A percentile compares a stretch with the other conserved stretches of the same genome.
These are phyloP conservation scores for Sarcocystis neurona DNA, from an alignment of 169 alveolate species.

Conservation along the genomic window DNA sequence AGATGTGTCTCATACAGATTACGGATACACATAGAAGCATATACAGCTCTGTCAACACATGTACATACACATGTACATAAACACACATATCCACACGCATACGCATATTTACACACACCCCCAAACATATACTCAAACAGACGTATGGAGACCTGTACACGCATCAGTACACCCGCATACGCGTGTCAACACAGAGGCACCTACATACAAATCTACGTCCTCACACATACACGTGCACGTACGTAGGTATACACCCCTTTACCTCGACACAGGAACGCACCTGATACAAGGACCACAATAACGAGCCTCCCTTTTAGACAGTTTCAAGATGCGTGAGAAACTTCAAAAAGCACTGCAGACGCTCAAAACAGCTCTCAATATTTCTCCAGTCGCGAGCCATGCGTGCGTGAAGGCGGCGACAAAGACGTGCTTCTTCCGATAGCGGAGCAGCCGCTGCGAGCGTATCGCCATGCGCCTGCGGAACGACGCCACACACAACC, in stretches of 20 bases:
- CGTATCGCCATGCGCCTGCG: conserved; percentile 28
- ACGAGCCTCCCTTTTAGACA: too few relatives aligned
- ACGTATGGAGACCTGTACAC: too few relatives aligned
- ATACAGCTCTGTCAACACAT: too few relatives aligned
- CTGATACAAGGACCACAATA: too few relatives aligned
- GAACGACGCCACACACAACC: not conserved
- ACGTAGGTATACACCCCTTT: too few relatives aligned
- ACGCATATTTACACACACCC: not conserved
- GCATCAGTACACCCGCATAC: not conserved
- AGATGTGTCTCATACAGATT: too few relatives aligned
- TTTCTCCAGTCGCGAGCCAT: conserved; percentile 8
- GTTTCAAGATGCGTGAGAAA: conserved; percentile 32
- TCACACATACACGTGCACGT: too few relatives aligned
- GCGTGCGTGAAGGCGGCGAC: not conserved
- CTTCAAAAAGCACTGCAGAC: not conserved
- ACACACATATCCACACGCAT: not conserved
- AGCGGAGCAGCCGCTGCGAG: not conserved
- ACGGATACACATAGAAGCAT: not conserved
- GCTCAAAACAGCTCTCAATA: not conserved
- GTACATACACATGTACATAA: not conserved
- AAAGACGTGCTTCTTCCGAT: not conserved
- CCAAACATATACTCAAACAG: not conserved
- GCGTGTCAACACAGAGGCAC: too few relatives aligned
- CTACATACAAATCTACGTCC: too few relatives aligned
- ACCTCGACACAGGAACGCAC: too few relatives aligned